Evolutionary conservation across 305 asterid genomes (phyloP).

Genomic region (Ajuga reptans): DNA sequence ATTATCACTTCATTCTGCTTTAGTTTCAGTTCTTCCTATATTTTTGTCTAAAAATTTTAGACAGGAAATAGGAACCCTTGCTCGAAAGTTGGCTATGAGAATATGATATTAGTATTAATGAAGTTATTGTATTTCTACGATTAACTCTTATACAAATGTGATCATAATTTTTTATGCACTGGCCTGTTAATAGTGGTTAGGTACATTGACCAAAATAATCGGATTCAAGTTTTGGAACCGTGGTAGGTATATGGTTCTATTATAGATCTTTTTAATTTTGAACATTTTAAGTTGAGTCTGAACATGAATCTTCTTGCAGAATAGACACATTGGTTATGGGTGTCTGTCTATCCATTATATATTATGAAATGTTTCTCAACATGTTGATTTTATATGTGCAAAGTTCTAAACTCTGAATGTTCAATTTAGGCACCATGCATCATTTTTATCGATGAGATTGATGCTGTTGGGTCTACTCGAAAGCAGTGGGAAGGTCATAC

Average conservation of each 20-base stretch:
- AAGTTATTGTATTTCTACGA: background rate
- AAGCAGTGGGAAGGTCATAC: slow-evolving; percentile 99
- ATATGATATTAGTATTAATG: background rate
- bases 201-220: background rate
- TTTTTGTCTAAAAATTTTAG: background rate
- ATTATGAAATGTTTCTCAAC: background rate
- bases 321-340: background rate
- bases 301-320: background rate
- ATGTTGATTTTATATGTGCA: background rate
- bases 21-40: background rate
- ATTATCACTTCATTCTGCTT: background rate
- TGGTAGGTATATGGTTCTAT: background rate
- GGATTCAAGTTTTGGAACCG: background rate
- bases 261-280: background rate
- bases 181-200: background rate
- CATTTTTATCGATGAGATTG: slow-evolving; percentile 92
- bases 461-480: slow-evolving; percentile 95
- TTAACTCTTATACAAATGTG: background rate
- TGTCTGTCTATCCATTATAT: background rate
- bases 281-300: background rate
- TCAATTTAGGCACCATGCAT: slow-evolving; percentile 85
- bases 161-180: background rate
- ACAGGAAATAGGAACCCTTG: background rate
- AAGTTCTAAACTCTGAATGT: slow-evolving; percentile 1
- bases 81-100: background rate